Conservation (phyloP, 345 rosid species). For the Isatis tinctoria region DNA sequence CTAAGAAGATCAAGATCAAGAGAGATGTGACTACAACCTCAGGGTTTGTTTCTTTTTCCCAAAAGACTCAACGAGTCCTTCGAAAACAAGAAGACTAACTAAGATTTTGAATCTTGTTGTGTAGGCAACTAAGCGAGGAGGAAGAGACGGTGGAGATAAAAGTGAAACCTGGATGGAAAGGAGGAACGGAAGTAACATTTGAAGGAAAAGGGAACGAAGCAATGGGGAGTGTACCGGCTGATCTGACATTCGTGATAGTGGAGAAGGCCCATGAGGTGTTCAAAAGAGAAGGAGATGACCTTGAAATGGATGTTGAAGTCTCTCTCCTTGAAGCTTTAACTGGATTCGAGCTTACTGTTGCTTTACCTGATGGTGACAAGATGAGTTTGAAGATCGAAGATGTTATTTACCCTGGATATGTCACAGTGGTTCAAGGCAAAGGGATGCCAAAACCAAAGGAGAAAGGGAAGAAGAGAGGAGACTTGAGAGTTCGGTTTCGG, state of each 20-base stretch:
- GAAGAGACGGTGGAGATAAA: constrained; percentile 60
- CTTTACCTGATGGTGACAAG: constrained; percentile 52
- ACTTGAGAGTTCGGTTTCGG: constrained; percentile 45
- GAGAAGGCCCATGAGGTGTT: constrained; percentile 60
- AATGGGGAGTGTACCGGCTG: constrained; percentile 57
- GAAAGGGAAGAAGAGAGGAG: constrained; percentile 51
- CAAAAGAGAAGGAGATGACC: constrained; percentile 60
- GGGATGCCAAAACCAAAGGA: constrained; percentile 66
- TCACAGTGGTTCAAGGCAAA: constrained; percentile 45
- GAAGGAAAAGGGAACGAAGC: constrained; percentile 74
- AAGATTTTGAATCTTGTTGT: background rate
- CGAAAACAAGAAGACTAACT: background rate
- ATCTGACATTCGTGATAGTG: constrained; percentile 51
- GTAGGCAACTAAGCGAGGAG: constrained; percentile 38
- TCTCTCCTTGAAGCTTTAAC: constrained; percentile 64
- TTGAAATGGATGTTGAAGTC: constrained; percentile 51
- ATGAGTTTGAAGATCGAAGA: constrained; percentile 41
- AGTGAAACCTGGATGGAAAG: constrained; percentile 89
- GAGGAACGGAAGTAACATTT: constrained; percentile 77
- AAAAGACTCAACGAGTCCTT: background rate
- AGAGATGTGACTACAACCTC: constrained; percentile 60
- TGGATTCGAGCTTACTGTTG: constrained; percentile 49
- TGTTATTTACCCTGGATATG: constrained; percentile 52
- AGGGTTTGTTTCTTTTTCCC: constrained; percentile 47
- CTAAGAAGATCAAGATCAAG: constrained; percentile 64